These are phyloP conservation scores for Cadophora sp. DNA, from an alignment of 2,329 filamentous ascomycete species.

Conservation along the genomic window DNA sequence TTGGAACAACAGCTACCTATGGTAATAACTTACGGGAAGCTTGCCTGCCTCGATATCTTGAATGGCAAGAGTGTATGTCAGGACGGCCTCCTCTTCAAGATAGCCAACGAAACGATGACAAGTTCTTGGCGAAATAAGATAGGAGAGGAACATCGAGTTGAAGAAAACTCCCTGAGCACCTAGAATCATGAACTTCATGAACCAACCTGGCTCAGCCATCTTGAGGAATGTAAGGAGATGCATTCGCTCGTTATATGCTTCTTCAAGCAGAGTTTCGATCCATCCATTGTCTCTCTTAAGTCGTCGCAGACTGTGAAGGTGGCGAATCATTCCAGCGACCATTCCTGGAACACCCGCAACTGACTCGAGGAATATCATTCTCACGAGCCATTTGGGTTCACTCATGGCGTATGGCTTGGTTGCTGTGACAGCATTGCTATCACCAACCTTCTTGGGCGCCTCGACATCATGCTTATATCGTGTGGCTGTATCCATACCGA, in stretches of 20 bases:
- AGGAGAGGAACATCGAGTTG: slow-evolving; percentile 89
- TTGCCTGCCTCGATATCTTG: slow-evolving; percentile 85
- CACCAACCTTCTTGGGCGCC: slow-evolving; percentile 47
- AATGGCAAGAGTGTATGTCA: slow-evolving; percentile 92
- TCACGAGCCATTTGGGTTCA: slow-evolving; percentile 86
- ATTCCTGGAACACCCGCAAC: slow-evolving; percentile 96
- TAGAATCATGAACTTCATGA: slow-evolving; percentile 92
- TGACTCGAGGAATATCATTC: slow-evolving; percentile 92
- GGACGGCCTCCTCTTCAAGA: slow-evolving; percentile 94
- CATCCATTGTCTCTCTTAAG: slow-evolving; percentile 95
- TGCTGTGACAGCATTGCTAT: slow-evolving; percentile 52
- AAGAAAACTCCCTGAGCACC: slow-evolving; percentile 96
- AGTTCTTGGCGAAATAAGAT: slow-evolving; percentile 84
- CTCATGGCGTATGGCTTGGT: slow-evolving; percentile 72
- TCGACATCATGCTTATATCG: slow-evolving; percentile 77
- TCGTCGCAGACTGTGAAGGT: slow-evolving; percentile 81
- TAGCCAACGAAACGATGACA: slow-evolving; percentile 97
- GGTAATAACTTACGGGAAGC: slow-evolving; percentile 57
- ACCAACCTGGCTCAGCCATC: slow-evolving; percentile 78
- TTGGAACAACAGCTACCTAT: neutral
- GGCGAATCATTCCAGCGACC: slow-evolving; percentile 93
- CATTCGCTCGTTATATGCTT: slow-evolving; percentile 94
- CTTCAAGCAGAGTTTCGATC: slow-evolving; percentile 92
- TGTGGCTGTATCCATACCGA: slow-evolving; percentile 81
- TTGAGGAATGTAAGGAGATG: slow-evolving; percentile 92